These are phyloP conservation scores for Mycothermus thermophilus DNA, from an alignment of 495 filamentous ascomycete genomes.

Conservation along the genomic window DNA sequence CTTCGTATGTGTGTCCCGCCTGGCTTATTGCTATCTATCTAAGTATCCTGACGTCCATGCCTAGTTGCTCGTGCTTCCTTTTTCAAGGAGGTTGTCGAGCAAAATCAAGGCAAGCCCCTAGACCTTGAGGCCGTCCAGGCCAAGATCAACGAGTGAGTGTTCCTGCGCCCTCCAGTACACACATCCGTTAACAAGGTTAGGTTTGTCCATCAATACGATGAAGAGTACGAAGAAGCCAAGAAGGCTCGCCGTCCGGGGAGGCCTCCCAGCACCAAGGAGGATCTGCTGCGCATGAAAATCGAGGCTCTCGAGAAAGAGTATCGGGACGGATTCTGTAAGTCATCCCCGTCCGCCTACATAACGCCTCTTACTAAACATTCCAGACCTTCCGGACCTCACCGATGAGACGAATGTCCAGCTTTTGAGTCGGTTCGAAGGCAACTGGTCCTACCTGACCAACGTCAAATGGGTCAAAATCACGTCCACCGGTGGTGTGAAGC, in stretches of 20 bases:
- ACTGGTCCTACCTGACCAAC: constrained; percentile 40
- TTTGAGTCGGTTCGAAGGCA: constrained; percentile 36
- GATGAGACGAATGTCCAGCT: constrained; percentile 29
- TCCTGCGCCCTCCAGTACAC: neutral
- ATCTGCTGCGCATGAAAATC: constrained; percentile 57
- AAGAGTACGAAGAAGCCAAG: constrained; percentile 59
- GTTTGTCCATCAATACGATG: constrained; percentile 63
- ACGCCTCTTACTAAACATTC: constrained; percentile 4
- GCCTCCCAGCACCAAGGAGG: constrained; percentile 63
- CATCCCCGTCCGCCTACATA: neutral
- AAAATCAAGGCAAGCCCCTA: constrained; percentile 41
- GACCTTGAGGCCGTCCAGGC: constrained; percentile 43
- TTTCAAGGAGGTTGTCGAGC: constrained; percentile 48
- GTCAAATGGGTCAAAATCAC: constrained; percentile 46
- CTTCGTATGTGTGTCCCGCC: constrained; percentile 38
- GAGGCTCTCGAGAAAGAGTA: constrained; percentile 65
- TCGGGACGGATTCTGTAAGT: constrained; percentile 62
- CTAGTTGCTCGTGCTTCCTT: constrained; percentile 64
- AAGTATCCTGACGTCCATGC: too few relatives aligned
- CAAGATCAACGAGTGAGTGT: constrained; percentile 46
- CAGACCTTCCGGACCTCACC: constrained; percentile 40
- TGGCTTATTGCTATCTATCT: neutral
- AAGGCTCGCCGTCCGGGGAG: constrained; percentile 67
- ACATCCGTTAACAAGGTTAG: constrained; percentile 24
- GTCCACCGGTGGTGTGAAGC: constrained; percentile 39